These are phyloP conservation scores for Citrus sp. DNA, from an alignment of 345 rosid species.

Conservation along the genomic window DNA sequence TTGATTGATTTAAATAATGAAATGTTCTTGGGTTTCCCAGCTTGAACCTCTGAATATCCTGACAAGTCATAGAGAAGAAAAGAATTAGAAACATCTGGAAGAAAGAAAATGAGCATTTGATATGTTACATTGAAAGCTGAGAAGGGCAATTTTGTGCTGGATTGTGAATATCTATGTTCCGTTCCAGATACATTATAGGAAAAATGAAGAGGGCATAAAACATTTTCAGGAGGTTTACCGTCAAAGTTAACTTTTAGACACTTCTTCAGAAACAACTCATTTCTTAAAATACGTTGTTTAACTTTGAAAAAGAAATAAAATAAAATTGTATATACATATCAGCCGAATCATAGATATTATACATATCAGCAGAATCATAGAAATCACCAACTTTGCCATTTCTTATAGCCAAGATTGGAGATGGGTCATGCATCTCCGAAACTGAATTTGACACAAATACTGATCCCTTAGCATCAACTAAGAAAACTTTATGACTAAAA, in stretches of 20 bases:
- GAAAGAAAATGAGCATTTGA: neutral
- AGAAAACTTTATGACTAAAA: neutral
- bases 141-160: neutral
- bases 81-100: neutral
- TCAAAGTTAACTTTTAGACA: neutral
- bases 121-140: neutral
- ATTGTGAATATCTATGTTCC: neutral
- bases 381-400: neutral
- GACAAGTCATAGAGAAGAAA: slow-evolving; percentile 22
- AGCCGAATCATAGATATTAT: neutral
- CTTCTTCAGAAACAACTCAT: neutral
- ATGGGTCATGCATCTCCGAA: neutral
- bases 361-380: neutral
- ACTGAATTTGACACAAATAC: neutral
- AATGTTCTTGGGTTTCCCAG: slow-evolving; percentile 80
- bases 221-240: neutral
- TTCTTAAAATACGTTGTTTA: neutral
- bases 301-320: too few relatives aligned
- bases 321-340: too few relatives aligned
- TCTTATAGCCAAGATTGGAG: neutral
- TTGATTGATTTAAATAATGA: slow-evolving; percentile 96
- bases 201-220: neutral
- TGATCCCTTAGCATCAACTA: neutral
- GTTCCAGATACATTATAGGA: neutral
- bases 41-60: slow-evolving; percentile 81